A percentile compares a stretch with the other conserved stretches of the same genome.
Evolutionary conservation across 1,284 basidiomycete species (phyloP).

Genomic region (Kalmanozyma brasiliensis): DNA sequence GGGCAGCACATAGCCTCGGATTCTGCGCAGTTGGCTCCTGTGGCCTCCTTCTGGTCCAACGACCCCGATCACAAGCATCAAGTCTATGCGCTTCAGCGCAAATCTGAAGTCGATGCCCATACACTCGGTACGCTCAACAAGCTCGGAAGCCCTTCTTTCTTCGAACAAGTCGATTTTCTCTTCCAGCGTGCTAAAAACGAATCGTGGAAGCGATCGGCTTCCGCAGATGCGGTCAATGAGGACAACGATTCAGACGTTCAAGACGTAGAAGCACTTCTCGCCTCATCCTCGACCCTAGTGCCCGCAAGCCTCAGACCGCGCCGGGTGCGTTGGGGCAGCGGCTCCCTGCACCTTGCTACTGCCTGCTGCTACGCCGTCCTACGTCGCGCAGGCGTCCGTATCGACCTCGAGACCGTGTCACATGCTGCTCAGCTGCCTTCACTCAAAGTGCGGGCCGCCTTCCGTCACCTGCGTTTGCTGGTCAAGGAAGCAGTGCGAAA

Average conservation of each 20-base stretch:
- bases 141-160: constrained; percentile 19
- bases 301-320: constrained; percentile 6
- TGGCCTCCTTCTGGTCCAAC: constrained; percentile 12
- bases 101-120: constrained; percentile 34
- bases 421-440: constrained; percentile 18
- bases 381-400: constrained; percentile 20
- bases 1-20: constrained; percentile 1
- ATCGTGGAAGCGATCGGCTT: constrained; percentile 20
- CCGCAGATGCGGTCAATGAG: neutral
- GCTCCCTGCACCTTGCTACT: constrained; percentile 23
- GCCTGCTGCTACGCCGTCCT: constrained; percentile 46
- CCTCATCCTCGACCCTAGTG: neutral
- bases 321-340: constrained; percentile 29
- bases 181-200: constrained; percentile 25
- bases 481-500: constrained; percentile 13
- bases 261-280: neutral
- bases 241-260: no score
- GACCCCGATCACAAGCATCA: constrained; percentile 13
- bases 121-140: constrained; percentile 13
- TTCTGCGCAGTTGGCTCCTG: neutral
- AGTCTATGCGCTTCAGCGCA: constrained; percentile 8
- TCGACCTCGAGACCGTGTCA: constrained; percentile 29
- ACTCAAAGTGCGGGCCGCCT: constrained; percentile 11
- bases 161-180: constrained; percentile 32
- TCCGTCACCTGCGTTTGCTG: constrained; percentile 22